phyloP scores from a whole-genome alignment of 1,139 yeast species.

The Scheffersomyces parashehatae region DNA sequence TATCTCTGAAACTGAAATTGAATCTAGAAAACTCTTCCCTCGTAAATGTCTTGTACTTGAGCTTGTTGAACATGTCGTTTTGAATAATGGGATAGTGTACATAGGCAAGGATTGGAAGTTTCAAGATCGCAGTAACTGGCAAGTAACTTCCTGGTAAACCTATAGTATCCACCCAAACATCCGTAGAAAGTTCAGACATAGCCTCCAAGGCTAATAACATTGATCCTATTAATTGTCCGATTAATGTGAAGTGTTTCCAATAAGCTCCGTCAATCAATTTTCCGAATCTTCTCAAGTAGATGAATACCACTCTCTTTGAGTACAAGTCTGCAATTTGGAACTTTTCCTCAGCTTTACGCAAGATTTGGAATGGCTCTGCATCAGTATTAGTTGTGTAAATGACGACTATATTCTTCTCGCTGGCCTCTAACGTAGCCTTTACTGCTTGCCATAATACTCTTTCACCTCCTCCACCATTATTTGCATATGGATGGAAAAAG shows the following conservation, averaged over 20 bases:
- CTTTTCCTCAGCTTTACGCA: conserved; percentile 57
- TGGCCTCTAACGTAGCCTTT: conserved; percentile 59
- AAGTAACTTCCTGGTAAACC: conserved; percentile 85
- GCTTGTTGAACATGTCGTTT: conserved; percentile 73
- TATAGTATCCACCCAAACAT: conserved; percentile 91
- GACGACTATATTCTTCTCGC: conserved; percentile 58
- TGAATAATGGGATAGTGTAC: conserved; percentile 95
- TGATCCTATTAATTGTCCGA: conserved; percentile 89
- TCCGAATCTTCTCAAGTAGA: conserved; percentile 61
- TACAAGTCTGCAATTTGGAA: conserved; percentile 61
- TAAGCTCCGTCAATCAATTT: conserved; percentile 65
- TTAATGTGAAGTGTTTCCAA: conserved; percentile 79
- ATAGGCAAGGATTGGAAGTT: conserved; percentile 79
- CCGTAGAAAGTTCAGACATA: conserved; percentile 69
- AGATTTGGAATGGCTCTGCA: conserved; percentile 52
- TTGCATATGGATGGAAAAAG: conserved; percentile 93
- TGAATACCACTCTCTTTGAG: conserved; percentile 61
- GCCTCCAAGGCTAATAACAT: conserved; percentile 71
- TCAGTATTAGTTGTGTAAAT: conserved; percentile 75
- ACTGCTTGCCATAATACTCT: conserved; percentile 96
- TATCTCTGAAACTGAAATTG: conserved; percentile 14
- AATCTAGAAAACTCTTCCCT: conserved; percentile 1
- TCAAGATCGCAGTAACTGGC: conserved; percentile 55
- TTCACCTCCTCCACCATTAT: conserved; percentile 98
- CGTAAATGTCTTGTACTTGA: conserved; percentile 36